These are phyloP conservation scores for Coniochaeta pulveracea DNA, from an alignment of 2,329 filamentous ascomycete genomes.

Conservation along the genomic window DNA sequence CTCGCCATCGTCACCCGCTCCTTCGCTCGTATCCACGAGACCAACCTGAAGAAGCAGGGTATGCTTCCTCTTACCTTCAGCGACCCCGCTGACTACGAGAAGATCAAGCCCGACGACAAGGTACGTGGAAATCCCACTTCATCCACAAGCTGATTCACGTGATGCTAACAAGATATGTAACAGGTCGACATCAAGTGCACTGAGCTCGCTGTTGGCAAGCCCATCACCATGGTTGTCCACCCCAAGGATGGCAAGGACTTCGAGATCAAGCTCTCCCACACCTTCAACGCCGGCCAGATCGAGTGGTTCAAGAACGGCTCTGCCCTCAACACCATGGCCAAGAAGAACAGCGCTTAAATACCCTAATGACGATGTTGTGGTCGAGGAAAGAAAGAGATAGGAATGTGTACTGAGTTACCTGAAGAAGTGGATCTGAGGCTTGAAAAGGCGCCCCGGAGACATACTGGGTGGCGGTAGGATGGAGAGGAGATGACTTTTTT, in stretches of 20 bases:
- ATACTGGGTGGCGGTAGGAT: neutral
- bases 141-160: slow-evolving; percentile 1
- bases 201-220: slow-evolving; percentile 83
- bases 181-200: slow-evolving; percentile 76
- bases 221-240: slow-evolving; percentile 83
- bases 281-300: slow-evolving; percentile 90
- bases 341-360: neutral
- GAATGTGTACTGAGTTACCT: neutral
- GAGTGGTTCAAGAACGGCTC: neutral
- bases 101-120: slow-evolving; percentile 86
- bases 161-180: slow-evolving; percentile 12
- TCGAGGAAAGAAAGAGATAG: neutral
- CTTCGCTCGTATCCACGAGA: slow-evolving; percentile 99
- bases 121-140: slow-evolving; percentile 22
- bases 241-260: slow-evolving; percentile 74
- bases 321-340: neutral
- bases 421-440: neutral
- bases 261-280: slow-evolving; percentile 79
- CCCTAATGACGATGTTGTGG: neutral
- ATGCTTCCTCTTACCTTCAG: slow-evolving; percentile 97
- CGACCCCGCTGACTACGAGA: slow-evolving; percentile 94
- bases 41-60: slow-evolving; percentile 99
- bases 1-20: slow-evolving; percentile 91
- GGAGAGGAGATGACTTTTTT: neutral
- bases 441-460: neutral